Percentiles rank a stretch among this genome's conserved stretches.
phyloP scores from a whole-genome alignment of 768 basidiomycete species.

The Hydnum rufescens region DNA sequence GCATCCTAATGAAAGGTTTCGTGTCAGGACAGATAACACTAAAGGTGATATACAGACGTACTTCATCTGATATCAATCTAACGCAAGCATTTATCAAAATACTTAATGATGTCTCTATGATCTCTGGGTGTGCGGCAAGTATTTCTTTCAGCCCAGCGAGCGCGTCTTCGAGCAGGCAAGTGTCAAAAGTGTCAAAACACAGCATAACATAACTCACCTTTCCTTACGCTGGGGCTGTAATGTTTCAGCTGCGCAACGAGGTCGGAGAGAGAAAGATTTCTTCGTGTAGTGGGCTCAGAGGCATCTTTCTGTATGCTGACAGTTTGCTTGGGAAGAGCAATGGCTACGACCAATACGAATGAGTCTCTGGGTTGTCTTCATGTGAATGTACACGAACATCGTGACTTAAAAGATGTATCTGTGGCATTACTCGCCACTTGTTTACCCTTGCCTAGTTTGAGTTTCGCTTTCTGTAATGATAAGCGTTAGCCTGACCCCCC shows the following conservation, averaged over 20 bases:
- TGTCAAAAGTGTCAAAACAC: too few species aligned
- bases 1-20: conserved; percentile 37
- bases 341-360: conserved; percentile 31
- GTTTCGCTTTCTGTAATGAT: conserved; percentile 65
- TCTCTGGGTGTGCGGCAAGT: conserved; percentile 36
- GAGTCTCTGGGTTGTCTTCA: background rate
- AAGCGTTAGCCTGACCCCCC: background rate
- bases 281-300: conserved; percentile 46
- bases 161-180: conserved; percentile 31
- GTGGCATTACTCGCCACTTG: conserved; percentile 62
- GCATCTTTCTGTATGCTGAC: conserved; percentile 38
- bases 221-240: conserved; percentile 56
- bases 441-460: conserved; percentile 94
- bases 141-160: conserved; percentile 54
- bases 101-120: conserved; percentile 34
- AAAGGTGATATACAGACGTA: conserved; percentile 16
- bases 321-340: conserved; percentile 73
- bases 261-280: conserved; percentile 57
- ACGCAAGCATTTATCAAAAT: conserved; percentile 37
- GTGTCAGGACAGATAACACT: conserved; percentile 4
- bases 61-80: conserved; percentile 71
- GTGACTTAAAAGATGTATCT: conserved; percentile 89
- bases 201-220: conserved; percentile 26
- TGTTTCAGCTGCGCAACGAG: conserved; percentile 65
- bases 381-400: conserved; percentile 37